Evolutionary conservation across 139 green algal genomes (phyloP), one percentile per base, ranked within the genome.

Genomic region (Chlamydomonas applanata): DNA sequence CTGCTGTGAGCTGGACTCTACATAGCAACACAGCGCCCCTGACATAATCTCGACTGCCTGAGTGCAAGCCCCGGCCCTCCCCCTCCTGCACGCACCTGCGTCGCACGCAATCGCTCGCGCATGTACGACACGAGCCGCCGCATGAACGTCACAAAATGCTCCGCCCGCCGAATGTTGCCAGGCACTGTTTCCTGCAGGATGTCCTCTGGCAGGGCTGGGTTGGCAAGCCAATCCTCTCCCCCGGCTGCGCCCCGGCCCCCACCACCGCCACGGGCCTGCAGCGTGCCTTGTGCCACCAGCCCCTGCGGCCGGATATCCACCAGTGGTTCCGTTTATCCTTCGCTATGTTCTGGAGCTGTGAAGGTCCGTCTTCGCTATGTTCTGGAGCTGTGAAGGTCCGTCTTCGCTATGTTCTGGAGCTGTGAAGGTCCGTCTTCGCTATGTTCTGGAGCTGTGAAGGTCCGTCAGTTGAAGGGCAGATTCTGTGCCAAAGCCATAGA

Each of bases 101-200:
- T 52, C 56, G 71, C 56, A 4, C 59, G 59, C 57, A 86, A 59
- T 30, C 76, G 72, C 69, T 86, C 81, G 3, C 83, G 82, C 73
- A 99, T 79, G 85, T 96, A 93, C 44, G 87, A 77, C 65, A 99
- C 74, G 63, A 99, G 93, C 45, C 96, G 93, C 29, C 88, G 69
- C 88, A 99, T 78, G 82, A 99, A 98, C 16, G 87, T 85, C n/a
- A 99, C 71, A 81, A 98, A 99, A 83, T 99, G 96, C 86, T 99
- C 96, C 19, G 94, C 95, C 0, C 95, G 81, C 3, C 95, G 85
- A 73, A 99, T 98, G 83, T 98, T 98, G 61, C 96, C 95, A 3
- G 89, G 89, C 64, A 96, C 93, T 2, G 94, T 90, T 79, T 98
- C 94, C 33, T 79, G 71, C 54, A 98, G 59, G 32, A 98, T 91